These are phyloP conservation scores for Neotropicomus parvogracilis DNA, from an alignment of 1,284 basidiomycete species.

Conservation along the genomic window DNA sequence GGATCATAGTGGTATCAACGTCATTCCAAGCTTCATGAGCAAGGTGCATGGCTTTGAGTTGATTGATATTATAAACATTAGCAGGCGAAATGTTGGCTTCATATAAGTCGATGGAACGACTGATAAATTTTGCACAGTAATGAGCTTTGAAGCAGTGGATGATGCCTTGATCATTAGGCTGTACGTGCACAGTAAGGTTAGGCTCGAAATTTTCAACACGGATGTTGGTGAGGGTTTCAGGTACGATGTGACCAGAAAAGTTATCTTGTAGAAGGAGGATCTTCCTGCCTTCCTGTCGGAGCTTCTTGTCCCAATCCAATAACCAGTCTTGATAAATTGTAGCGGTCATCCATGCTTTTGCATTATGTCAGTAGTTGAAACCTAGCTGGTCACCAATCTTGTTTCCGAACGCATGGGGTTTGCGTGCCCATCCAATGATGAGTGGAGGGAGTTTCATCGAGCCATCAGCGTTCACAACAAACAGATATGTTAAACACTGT, in stretches of 20 bases:
- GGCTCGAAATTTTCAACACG: not conserved
- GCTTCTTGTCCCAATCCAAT: not conserved
- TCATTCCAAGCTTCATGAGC: conserved; percentile 17
- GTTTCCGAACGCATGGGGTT: conserved; percentile 22
- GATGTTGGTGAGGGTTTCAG: not conserved
- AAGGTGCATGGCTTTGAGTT: conserved; percentile 34
- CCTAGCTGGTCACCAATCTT: conserved; percentile 16
- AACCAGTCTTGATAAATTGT: conserved; percentile 19
- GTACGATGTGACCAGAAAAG: not conserved
- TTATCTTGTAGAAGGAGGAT: conserved; percentile 5
- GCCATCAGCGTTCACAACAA: conserved; percentile 23
- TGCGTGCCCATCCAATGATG: conserved; percentile 25
- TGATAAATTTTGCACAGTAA: not conserved
- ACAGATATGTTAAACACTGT: not conserved
- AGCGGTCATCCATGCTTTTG: conserved; percentile 15
- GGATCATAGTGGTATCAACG: conserved; percentile 5
- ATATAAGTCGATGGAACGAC: conserved; percentile 15
- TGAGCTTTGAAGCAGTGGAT: conserved; percentile 5
- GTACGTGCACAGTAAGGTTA: conserved; percentile 2
- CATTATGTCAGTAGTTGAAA: conserved; percentile 29
- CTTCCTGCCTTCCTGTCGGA: not conserved
- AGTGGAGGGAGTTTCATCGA: conserved; percentile 20
- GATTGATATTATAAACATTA: conserved; percentile 35
- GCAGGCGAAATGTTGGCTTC: conserved; percentile 24
- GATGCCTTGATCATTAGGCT: conserved; percentile 6